Conservation (phyloP, 2,329 filamentous ascomycete species). For the Pseudogymnoascus sp. region DNA sequence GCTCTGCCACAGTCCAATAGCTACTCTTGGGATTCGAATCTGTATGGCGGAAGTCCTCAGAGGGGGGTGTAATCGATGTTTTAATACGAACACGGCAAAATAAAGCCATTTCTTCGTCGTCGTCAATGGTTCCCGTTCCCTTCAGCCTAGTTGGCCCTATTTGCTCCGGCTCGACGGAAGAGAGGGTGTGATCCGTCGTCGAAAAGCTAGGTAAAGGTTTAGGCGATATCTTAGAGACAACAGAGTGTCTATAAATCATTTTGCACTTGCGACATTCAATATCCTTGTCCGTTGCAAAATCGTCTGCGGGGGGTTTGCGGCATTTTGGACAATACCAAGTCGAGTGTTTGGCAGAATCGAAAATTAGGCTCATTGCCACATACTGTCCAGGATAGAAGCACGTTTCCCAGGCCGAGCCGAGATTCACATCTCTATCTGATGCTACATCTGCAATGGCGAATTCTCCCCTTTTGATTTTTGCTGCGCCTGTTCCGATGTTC, state of each 20-base stretch:
- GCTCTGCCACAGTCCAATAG: slow-evolving; percentile 81
- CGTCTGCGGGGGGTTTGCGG: background rate
- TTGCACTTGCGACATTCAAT: background rate
- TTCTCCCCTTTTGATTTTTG: slow-evolving; percentile 20
- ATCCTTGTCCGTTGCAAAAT: background rate
- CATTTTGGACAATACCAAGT: background rate
- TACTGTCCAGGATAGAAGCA: slow-evolving; percentile 27
- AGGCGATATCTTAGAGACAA: background rate
- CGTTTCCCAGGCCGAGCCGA: slow-evolving; percentile 17
- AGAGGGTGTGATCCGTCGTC: background rate
- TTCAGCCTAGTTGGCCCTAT: background rate
- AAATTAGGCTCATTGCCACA: slow-evolving; percentile 27
- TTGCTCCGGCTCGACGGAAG: background rate
- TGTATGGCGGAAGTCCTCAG: background rate
- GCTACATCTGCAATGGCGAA: slow-evolving; percentile 23
- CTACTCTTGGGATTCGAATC: slow-evolving; percentile 33
- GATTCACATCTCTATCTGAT: slow-evolving; percentile 17
- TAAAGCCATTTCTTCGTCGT: slow-evolving; percentile 3
- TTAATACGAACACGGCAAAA: slow-evolving; percentile 12
- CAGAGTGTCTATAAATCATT: background rate
- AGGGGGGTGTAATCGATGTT: background rate
- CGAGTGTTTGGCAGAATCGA: slow-evolving; percentile 10
- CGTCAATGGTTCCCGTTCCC: background rate
- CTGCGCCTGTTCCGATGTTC: slow-evolving; percentile 13
- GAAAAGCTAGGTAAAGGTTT: background rate